Evolutionary conservation across 345 rosid genomes (phyloP).

Genomic region (Garcia nutans): DNA sequence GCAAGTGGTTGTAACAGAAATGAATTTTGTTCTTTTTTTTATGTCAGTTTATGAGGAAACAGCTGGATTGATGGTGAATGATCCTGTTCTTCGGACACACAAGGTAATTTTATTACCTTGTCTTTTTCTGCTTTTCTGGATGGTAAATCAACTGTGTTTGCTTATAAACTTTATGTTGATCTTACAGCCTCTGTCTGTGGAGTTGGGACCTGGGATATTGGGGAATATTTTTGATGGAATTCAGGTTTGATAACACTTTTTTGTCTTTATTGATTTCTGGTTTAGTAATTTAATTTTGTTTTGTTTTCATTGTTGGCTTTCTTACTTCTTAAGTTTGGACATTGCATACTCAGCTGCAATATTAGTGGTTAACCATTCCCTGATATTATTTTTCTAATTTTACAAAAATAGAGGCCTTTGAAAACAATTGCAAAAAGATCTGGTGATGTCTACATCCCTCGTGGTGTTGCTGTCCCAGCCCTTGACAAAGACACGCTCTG

Average conservation of each 20-base stretch:
- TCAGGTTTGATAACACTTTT: conserved; percentile 59
- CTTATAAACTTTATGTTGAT: conserved; percentile 22
- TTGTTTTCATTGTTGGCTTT: not conserved
- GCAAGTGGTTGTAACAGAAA: not conserved
- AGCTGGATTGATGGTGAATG: conserved; percentile 89
- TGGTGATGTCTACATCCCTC: conserved; percentile 98
- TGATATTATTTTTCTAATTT: conserved; percentile 5
- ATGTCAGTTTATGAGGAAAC: conserved; percentile 91
- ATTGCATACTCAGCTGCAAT: not conserved
- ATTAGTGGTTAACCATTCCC: conserved; percentile 6
- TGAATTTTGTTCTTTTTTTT: conserved; percentile 2
- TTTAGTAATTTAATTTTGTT: not conserved
- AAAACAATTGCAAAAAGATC: conserved; percentile 92
- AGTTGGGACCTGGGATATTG: conserved; percentile 97
- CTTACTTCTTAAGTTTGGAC: conserved; percentile 4
- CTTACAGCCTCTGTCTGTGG: conserved; percentile 93
- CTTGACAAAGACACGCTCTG: conserved; percentile 91
- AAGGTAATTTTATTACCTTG: conserved; percentile 44
- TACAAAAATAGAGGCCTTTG: conserved; percentile 75
- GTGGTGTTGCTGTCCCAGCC: conserved; percentile 98
- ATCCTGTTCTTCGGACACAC: conserved; percentile 89
- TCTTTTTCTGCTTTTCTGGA: conserved; percentile 2
- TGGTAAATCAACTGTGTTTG: conserved; percentile 8
- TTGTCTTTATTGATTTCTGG: not conserved
- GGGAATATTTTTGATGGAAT: conserved; percentile 98